A percentile compares a stretch with the other conserved stretches of the same genome.
Conservation (phyloP, 148 eudicot genomes). For the Chenopodium formosanum region DNA sequence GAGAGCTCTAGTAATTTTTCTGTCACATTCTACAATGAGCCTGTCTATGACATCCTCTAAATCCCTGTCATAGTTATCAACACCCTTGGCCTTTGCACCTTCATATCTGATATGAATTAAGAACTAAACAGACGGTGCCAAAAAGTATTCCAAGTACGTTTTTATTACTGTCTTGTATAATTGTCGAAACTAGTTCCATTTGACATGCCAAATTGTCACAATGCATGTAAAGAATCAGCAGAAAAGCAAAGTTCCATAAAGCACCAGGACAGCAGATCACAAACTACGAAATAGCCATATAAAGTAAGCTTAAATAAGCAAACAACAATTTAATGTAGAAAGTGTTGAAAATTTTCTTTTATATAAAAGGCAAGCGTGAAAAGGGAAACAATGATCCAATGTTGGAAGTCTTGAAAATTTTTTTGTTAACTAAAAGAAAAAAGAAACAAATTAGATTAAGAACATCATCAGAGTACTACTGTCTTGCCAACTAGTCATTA, state of each 20-base stretch:
- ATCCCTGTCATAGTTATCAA: slow-evolving; percentile 77
- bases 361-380: too few relatives aligned
- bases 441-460: too few relatives aligned
- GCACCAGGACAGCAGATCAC: neutral
- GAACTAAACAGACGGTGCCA: neutral
- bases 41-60: slow-evolving; percentile 93
- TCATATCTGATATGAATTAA: slow-evolving; percentile 72
- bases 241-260: neutral
- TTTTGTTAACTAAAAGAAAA: too few relatives aligned
- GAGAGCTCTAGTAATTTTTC: slow-evolving; percentile 86
- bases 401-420: too few relatives aligned
- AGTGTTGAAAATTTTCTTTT: too few relatives aligned
- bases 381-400: too few relatives aligned
- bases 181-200: neutral
- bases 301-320: too few relatives aligned
- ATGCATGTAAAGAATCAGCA: neutral
- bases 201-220: neutral
- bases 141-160: neutral
- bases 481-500: neutral
- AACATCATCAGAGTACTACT: neutral
- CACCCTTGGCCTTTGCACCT: slow-evolving; percentile 78
- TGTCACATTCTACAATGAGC: slow-evolving; percentile 92
- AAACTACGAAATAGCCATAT: neutral
- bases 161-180: neutral
- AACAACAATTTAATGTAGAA: too few relatives aligned